Evolutionary conservation across 225 moss, liverwort and hornwort species (phyloP), one percentile per base, ranked within the genome.

Genomic region (Sphagnum tenellum): DNA sequence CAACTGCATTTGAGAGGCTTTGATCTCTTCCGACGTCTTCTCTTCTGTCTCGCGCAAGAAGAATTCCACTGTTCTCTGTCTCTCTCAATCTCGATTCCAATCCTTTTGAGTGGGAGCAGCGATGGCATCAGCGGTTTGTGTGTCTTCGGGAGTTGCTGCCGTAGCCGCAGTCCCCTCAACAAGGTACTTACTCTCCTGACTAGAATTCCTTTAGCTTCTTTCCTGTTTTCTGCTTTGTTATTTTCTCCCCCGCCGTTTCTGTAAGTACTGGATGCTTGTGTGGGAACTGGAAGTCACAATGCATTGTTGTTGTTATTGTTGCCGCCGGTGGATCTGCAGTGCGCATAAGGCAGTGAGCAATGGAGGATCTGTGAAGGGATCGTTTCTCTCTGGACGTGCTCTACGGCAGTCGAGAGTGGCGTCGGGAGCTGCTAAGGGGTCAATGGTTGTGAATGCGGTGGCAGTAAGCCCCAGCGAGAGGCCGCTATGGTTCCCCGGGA

Each of bases 401-500:
- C 75, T 91, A 9, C 84, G 92, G 44, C 73, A 80, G 72, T 73
- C 80, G 11, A 82, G 66, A 72, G 68, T 87, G 8, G 64, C 70
- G 6, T 74, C 52, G 7, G 6, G 74, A 0, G 67, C 74, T 5
- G 47, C 13, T 8, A 86, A 77, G 64, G 84, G 74, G 2, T 71
- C 66, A 66, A 61, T 74, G 2, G 66, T 78, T 48, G 48, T 88
- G 44, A 74, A 85, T 2, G 87, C 91, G 9, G 60, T 68, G 4
- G 77, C 81, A 29, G 67, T 55, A 48, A 67, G 65, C 3, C 64
- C 63, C 49, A 78, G 66, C 62, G 91, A 94, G 63, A 84, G 94
- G 76, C 94, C 94, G 3, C 60, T 95, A 62, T 95, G 94, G 94
- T 83, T 95, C 49, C 94, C 94, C 11, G 94, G 94, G 5, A 89